phyloP scores from a whole-genome alignment of 1,139 yeast genomes.

The Blastobotrys raffinosifermentans region DNA sequence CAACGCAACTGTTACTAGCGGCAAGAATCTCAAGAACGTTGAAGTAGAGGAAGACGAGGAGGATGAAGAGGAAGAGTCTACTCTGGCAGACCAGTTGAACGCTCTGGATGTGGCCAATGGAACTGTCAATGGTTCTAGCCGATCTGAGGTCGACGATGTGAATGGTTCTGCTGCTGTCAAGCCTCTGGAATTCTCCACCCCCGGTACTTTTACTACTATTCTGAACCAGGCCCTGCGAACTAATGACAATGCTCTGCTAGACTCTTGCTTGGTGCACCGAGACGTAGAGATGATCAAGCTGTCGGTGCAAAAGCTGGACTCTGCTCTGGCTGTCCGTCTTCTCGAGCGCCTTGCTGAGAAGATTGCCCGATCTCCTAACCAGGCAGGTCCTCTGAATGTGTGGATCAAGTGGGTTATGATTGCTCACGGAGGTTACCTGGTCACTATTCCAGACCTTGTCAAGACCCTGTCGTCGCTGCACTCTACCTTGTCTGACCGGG shows the following conservation, averaged over 20 bases:
- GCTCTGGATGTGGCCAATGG: constrained; percentile 34
- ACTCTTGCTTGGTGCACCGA: constrained; percentile 63
- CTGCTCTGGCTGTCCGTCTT: constrained; percentile 65
- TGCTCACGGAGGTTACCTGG: constrained; percentile 79
- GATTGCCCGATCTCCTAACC: constrained; percentile 59
- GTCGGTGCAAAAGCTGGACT: constrained; percentile 64
- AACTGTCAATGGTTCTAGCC: constrained; percentile 10
- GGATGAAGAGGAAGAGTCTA: constrained; percentile 30
- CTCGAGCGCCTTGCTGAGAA: constrained; percentile 82
- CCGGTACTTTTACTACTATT: constrained; percentile 32
- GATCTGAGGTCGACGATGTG: constrained; percentile 10
- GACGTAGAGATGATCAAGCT: constrained; percentile 70
- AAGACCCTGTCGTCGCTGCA: constrained; percentile 70
- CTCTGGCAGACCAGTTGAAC: constrained; percentile 38
- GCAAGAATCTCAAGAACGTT: constrained; percentile 44
- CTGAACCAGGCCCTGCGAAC: constrained; percentile 38
- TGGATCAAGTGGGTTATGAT: constrained; percentile 96
- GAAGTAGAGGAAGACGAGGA: constrained; percentile 34
- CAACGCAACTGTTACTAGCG: constrained; percentile 44
- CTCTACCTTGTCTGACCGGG: constrained; percentile 67
- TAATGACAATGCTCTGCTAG: constrained; percentile 42
- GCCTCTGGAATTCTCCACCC: constrained; percentile 18
- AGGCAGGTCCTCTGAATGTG: constrained; percentile 69
- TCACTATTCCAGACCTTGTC: constrained; percentile 63
- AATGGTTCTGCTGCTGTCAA: neutral